Conservation (phyloP, 768 basidiomycete genomes). For the Gloeopeniophorella convolvens region DNA sequence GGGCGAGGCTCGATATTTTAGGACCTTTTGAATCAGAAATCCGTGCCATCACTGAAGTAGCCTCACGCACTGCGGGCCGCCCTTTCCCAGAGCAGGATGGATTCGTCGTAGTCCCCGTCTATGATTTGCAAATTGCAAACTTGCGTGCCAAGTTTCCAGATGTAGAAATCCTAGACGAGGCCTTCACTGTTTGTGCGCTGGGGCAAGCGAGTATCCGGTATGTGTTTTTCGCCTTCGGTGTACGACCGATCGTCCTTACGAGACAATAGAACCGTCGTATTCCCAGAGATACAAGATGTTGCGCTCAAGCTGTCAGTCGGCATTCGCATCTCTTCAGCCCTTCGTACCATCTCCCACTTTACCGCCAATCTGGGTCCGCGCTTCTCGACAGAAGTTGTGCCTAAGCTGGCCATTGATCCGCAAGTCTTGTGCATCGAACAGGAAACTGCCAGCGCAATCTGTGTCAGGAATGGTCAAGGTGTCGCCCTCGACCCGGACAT, state of each 20-base stretch:
- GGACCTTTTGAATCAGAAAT: conserved; percentile 40
- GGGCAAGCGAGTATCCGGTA: conserved; percentile 53
- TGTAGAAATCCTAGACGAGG: conserved; percentile 36
- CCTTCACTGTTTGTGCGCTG: conserved; percentile 36
- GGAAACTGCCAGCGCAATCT: conserved; percentile 47
- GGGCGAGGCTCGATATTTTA: conserved; percentile 32
- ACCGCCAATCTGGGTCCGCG: conserved; percentile 52
- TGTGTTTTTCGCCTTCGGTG: conserved; percentile 8
- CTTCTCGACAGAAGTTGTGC: conserved; percentile 44
- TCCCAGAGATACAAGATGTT: conserved; percentile 39
- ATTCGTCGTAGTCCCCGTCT: conserved; percentile 41
- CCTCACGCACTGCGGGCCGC: conserved; percentile 28
- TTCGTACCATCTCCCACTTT: conserved; percentile 54
- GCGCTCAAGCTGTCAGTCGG: conserved; percentile 48
- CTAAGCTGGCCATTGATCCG: conserved; percentile 40
- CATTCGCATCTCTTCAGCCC: conserved; percentile 50
- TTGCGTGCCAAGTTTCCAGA: conserved; percentile 39
- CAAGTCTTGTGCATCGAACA: conserved; percentile 38
- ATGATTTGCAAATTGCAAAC: conserved; percentile 46
- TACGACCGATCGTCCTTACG: background rate
- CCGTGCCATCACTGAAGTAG: conserved; percentile 29
- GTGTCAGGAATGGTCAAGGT: conserved; percentile 22
- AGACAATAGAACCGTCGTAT: conserved; percentile 35
- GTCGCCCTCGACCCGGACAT: conserved; percentile 35
- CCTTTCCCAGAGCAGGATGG: conserved; percentile 24